A percentile compares a stretch with the other conserved stretches of the same genome.
Conservation (phyloP, 805 yeast species). For the Barnettozyma wickerhamii region DNA sequence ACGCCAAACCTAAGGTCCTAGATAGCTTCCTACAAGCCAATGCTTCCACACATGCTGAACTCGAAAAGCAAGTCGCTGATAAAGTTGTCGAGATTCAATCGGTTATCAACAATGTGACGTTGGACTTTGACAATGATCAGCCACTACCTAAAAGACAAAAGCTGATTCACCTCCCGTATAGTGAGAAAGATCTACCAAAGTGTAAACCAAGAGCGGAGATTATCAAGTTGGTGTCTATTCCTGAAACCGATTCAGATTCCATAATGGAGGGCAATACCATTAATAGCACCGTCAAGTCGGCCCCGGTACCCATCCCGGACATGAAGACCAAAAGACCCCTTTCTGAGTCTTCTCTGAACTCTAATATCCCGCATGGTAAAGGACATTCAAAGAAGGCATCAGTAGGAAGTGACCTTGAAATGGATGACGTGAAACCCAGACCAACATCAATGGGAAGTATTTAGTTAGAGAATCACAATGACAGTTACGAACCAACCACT, state of each 20-base stretch:
- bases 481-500: too few species aligned
- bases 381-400: neutral
- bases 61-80: slow-evolving; percentile 1
- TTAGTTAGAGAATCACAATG: too few species aligned
- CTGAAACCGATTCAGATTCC: slow-evolving; percentile 1
- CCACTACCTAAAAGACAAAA: slow-evolving; percentile 20
- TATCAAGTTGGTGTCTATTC: neutral
- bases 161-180: neutral
- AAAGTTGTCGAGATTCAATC: slow-evolving; percentile 7
- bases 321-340: slow-evolving; percentile 4
- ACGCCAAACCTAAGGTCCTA: slow-evolving; percentile 16
- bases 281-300: too few species aligned
- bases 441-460: too few species aligned
- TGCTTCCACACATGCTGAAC: slow-evolving; percentile 4
- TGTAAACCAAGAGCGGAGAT: slow-evolving; percentile 16
- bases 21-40: slow-evolving; percentile 14
- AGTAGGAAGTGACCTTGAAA: neutral
- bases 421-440: too few species aligned
- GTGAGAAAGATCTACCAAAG: slow-evolving; percentile 10
- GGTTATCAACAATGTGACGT: slow-evolving; percentile 1
- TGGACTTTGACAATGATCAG: slow-evolving; percentile 11
- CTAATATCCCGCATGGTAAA: slow-evolving; percentile 3
- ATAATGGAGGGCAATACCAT: too few species aligned
- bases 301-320: slow-evolving; percentile 13
- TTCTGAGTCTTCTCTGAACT: slow-evolving; percentile 5